Conservation (phyloP, 2,329 filamentous ascomycete genomes). For the Colletotrichum neosansevieriae region DNA sequence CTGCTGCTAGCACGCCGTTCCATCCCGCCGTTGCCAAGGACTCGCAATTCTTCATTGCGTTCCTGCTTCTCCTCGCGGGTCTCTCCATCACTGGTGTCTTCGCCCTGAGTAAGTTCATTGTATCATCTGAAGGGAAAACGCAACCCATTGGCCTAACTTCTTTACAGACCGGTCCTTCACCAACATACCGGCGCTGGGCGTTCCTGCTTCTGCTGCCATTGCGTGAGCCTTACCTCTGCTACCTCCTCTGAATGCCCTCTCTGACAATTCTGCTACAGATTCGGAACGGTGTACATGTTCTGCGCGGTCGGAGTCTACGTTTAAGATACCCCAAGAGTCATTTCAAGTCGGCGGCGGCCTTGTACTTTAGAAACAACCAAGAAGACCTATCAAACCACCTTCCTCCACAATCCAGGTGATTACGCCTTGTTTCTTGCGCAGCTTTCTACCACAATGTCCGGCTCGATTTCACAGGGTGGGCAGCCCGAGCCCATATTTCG, state of each 20-base stretch:
- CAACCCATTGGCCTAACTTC: conserved; percentile 42
- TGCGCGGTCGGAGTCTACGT: conserved; percentile 99
- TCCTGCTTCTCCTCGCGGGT: conserved; percentile 78
- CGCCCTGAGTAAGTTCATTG: conserved; percentile 77
- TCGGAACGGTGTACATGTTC: conserved; percentile 98
- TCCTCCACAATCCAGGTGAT: conserved; percentile 26
- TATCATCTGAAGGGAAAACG: not conserved
- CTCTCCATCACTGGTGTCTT: conserved; percentile 83
- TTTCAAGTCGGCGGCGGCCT: conserved; percentile 41
- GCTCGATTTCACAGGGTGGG: conserved; percentile 41
- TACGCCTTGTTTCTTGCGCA: not conserved
- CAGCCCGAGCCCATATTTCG: conserved; percentile 70
- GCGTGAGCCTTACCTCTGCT: conserved; percentile 72
- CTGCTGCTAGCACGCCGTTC: conserved; percentile 89
- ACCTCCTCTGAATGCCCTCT: conserved; percentile 28
- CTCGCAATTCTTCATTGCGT: conserved; percentile 85
- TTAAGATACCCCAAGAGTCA: conserved; percentile 67
- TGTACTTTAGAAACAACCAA: conserved; percentile 43
- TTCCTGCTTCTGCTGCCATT: conserved; percentile 89
- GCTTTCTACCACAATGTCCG: conserved; percentile 41
- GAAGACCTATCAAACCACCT: conserved; percentile 32
- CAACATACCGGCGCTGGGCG: conserved; percentile 81
- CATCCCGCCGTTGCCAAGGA: conserved; percentile 83
- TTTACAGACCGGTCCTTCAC: conserved; percentile 80
- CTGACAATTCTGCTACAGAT: conserved; percentile 62